Percentiles rank a stretch among this genome's conserved stretches.
These are phyloP conservation scores for Fragaria vesca DNA, from an alignment of 306 rosid genomes.

Conservation along the genomic window DNA sequence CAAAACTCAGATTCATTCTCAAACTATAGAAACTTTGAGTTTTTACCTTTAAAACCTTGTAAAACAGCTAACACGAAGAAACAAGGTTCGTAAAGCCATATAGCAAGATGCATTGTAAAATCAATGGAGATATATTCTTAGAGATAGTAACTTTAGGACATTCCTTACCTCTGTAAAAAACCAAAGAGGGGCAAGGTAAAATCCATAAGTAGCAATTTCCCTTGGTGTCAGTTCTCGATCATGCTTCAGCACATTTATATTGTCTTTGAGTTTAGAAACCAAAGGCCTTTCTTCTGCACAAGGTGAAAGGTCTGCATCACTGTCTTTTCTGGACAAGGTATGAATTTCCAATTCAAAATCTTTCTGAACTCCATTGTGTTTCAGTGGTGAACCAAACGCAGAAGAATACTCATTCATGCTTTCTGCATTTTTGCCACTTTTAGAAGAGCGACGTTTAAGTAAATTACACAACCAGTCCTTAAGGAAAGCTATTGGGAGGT, in stretches of 20 bases:
- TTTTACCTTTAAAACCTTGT: background rate
- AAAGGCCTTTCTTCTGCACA: slow-evolving; percentile 60
- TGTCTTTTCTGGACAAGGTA: slow-evolving; percentile 54
- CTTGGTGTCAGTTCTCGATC: slow-evolving; percentile 50
- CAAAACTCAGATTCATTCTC: background rate
- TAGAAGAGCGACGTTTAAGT: slow-evolving; percentile 56
- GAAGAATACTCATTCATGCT: slow-evolving; percentile 36
- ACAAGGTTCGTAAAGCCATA: background rate
- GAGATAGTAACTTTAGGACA: slow-evolving; percentile 19
- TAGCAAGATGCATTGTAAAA: slow-evolving; percentile 4
- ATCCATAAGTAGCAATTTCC: slow-evolving; percentile 82
- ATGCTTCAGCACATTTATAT: slow-evolving; percentile 38
- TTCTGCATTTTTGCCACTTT: slow-evolving; percentile 57
- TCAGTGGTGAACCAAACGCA: slow-evolving; percentile 37
- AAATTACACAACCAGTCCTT: slow-evolving; percentile 83
- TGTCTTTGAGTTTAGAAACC: slow-evolving; percentile 61
- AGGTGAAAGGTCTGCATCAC: slow-evolving; percentile 53
- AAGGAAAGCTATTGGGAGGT: slow-evolving; percentile 87
- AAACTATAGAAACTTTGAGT: background rate
- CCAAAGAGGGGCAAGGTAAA: slow-evolving; percentile 96
- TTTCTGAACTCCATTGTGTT: slow-evolving; percentile 47
- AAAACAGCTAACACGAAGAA: background rate
- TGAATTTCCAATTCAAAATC: slow-evolving; percentile 55
- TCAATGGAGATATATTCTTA: slow-evolving; percentile 12
- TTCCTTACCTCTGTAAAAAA: slow-evolving; percentile 81